Percentiles rank a stretch among this genome's conserved stretches.
phyloP scores from a whole-genome alignment of 108 stramenopile species.

The Skeletonema potamos region DNA sequence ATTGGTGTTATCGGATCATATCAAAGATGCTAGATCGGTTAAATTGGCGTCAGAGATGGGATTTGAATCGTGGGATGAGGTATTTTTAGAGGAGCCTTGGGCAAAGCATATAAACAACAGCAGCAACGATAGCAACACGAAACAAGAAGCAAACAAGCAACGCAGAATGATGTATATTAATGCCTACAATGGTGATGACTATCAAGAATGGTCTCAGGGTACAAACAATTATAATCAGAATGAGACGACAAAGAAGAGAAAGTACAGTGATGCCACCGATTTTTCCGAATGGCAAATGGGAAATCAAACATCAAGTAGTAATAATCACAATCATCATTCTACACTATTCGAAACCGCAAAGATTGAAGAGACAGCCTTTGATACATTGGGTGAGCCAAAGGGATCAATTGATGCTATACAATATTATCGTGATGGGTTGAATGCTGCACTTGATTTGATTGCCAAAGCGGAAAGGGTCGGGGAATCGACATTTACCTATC shows the following conservation, averaged over 20 bases:
- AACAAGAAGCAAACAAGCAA: background rate
- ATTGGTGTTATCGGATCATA: constrained; percentile 15
- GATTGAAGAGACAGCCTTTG: constrained; percentile 35
- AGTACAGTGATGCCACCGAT: constrained; percentile 12
- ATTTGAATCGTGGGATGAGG: constrained; percentile 26
- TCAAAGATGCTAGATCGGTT: constrained; percentile 25
- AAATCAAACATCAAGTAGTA: background rate
- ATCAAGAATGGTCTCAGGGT: constrained; percentile 38
- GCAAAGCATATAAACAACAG: constrained; percentile 9
- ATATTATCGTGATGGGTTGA: constrained; percentile 25
- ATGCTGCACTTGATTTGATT: constrained; percentile 17
- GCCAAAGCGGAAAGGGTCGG: constrained; percentile 19
- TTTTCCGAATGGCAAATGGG: constrained; percentile 39
- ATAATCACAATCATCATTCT: background rate
- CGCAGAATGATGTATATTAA: constrained; percentile 38
- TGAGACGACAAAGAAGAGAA: background rate
- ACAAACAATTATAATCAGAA: background rate
- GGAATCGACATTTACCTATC: constrained; percentile 22
- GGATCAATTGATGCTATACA: constrained; percentile 28
- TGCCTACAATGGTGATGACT: constrained; percentile 47
- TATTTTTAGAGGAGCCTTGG: constrained; percentile 40
- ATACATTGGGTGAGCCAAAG: constrained; percentile 28
- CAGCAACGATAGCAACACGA: background rate
- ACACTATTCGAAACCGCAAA: constrained; percentile 32
- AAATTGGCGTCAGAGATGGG: constrained; percentile 19